Percentiles rank a stretch among this genome's conserved stretches.
Evolutionary conservation across 2,329 filamentous ascomycete genomes (phyloP).

Genomic region (Beauveria brongniartii): DNA sequence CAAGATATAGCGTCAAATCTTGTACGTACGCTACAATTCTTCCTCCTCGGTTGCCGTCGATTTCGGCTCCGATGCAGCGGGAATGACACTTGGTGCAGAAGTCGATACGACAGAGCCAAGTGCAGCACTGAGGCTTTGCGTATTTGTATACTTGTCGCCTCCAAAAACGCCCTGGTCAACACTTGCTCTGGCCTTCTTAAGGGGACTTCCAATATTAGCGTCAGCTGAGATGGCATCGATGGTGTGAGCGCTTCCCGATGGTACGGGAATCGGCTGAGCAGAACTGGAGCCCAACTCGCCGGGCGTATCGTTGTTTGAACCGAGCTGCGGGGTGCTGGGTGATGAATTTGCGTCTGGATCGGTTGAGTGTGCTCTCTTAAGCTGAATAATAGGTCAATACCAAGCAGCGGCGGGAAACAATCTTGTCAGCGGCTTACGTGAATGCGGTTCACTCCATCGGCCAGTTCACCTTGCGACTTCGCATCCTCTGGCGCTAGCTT

Average conservation of each 20-base stretch:
- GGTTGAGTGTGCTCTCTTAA: conserved; percentile 72
- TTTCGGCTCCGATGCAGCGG: conserved; percentile 18
- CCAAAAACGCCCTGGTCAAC: conserved; percentile 22
- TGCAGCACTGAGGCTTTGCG: conserved; percentile 28
- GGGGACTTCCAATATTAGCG: conserved; percentile 55
- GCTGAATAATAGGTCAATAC: conserved; percentile 38
- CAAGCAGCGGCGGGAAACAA: neutral
- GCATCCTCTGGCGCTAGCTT: conserved; percentile 64
- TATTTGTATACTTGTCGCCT: conserved; percentile 19
- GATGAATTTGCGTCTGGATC: conserved; percentile 49
- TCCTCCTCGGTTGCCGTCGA: conserved; percentile 25
- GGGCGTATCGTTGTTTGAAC: conserved; percentile 35
- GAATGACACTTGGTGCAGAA: conserved; percentile 16
- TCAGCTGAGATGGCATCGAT: conserved; percentile 26
- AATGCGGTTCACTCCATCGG: conserved; percentile 74
- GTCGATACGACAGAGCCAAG: conserved; percentile 23
- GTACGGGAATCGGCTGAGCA: conserved; percentile 12
- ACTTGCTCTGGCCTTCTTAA: conserved; percentile 68
- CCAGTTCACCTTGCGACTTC: conserved; percentile 63
- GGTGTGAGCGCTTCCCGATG: conserved; percentile 17
- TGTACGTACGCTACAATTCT: conserved; percentile 27
- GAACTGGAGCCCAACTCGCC: conserved; percentile 12
- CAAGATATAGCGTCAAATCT: neutral
- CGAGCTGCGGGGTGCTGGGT: conserved; percentile 24
- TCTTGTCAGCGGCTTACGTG: conserved; percentile 45